Evolutionary conservation across 108 stramenopile genomes (phyloP).

Genomic region (Epipyxis sp.): DNA sequence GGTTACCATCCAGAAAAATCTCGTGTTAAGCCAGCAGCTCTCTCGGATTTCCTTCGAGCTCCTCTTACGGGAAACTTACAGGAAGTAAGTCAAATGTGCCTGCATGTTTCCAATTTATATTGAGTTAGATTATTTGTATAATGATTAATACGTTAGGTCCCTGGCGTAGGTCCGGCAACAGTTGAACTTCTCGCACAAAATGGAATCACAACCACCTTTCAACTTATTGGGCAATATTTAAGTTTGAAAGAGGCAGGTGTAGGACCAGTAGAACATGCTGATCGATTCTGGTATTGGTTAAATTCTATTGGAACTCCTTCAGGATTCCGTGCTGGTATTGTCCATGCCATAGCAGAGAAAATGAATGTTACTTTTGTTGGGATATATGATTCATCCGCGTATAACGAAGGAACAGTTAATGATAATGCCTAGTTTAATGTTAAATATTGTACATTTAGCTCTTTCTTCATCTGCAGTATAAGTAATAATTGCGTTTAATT

Average conservation of each 20-base stretch:
- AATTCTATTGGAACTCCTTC: constrained; percentile 74
- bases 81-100: constrained; percentile 1
- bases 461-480: too few species aligned
- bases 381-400: constrained; percentile 67
- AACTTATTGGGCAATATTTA: constrained; percentile 68
- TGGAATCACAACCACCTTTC: constrained; percentile 57
- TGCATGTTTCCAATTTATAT: background rate
- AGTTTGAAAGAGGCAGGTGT: constrained; percentile 69
- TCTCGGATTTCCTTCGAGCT: constrained; percentile 55
- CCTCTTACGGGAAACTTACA: constrained; percentile 5
- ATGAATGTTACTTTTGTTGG: constrained; percentile 75
- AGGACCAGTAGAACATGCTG: constrained; percentile 78
- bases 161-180: constrained; percentile 80
- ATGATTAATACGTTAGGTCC: constrained; percentile 70
- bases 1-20: constrained; percentile 33
- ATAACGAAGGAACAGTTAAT: too few species aligned
- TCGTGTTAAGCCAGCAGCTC: constrained; percentile 64
- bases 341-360: constrained; percentile 83
- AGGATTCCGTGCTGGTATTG: constrained; percentile 80
- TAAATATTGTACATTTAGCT: too few species aligned
- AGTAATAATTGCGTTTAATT: too few species aligned
- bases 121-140: background rate
- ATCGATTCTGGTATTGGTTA: constrained; percentile 88
- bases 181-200: constrained; percentile 57
- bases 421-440: too few species aligned